A percentile compares a stretch with the other conserved stretches of the same genome.
These are phyloP conservation scores for Brassica napus DNA, from an alignment of 345 rosid genomes.

Conservation along the genomic window DNA sequence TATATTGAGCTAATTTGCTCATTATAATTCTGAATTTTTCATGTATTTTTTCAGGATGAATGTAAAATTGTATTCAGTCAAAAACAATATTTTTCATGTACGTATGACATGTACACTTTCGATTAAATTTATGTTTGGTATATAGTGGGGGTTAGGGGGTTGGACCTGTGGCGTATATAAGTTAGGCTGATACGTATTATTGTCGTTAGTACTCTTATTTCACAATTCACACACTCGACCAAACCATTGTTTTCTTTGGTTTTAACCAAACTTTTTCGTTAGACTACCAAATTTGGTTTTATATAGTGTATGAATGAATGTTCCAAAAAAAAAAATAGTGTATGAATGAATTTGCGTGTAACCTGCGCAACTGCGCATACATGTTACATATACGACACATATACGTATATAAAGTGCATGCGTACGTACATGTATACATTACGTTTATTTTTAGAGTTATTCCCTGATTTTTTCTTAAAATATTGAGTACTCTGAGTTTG, in stretches of 20 bases:
- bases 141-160: background rate
- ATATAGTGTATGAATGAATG: background rate
- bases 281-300: conserved; percentile 30
- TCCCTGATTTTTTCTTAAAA: background rate
- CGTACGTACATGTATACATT: background rate
- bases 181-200: conserved; percentile 21
- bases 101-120: background rate
- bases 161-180: conserved; percentile 10
- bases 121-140: conserved; percentile 13
- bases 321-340: background rate
- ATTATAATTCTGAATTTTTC: background rate
- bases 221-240: conserved; percentile 12
- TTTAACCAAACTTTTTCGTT: conserved; percentile 16
- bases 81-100: no score
- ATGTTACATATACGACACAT: background rate
- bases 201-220: conserved; percentile 21
- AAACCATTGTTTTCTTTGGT: conserved; percentile 19
- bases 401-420: background rate
- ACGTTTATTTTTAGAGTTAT: background rate
- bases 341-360: conserved; percentile 12
- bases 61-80: no score
- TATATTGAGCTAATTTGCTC: no score
- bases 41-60: no score
- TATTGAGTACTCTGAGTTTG: background rate
- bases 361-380: conserved; percentile 17